Percentiles rank a stretch among this genome's conserved stretches.
Conservation (phyloP, 345 rosid genomes). For the Gossypium mustelinum region DNA sequence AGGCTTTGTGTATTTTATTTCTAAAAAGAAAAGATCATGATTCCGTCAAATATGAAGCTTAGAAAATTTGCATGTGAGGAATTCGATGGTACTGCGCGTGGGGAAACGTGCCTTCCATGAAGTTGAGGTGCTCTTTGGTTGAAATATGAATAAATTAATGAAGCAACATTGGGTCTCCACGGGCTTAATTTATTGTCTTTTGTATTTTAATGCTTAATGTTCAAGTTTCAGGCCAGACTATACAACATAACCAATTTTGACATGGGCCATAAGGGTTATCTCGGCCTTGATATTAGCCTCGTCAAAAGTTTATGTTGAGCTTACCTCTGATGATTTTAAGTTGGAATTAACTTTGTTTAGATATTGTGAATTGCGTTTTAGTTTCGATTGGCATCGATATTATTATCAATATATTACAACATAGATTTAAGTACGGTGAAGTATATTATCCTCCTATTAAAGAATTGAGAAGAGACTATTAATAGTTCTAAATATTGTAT, state of each 20-base stretch:
- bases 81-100: background rate
- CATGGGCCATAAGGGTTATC: background rate
- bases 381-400: fast-evolving
- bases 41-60: too few species aligned
- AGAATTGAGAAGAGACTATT: fast-evolving
- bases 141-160: background rate
- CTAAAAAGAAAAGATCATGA: too few species aligned
- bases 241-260: background rate
- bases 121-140: background rate
- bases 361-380: fast-evolving
- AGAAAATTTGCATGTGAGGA: background rate
- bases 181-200: background rate
- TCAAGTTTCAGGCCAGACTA: background rate
- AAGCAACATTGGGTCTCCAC: background rate
- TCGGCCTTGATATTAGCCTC: background rate
- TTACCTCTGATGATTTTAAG: background rate
- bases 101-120: background rate
- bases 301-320: background rate
- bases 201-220: background rate
- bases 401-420: fast-evolving
- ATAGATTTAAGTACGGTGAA: fast-evolving
- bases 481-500: fast-evolving
- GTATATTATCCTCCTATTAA: too few species aligned
- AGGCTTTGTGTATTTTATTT: too few species aligned
- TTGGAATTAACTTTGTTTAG: background rate